Evolutionary conservation across 345 rosid species (phyloP), one percentile per base, ranked within the genome.

Genomic region (Eucalyptus camaldulensis): DNA sequence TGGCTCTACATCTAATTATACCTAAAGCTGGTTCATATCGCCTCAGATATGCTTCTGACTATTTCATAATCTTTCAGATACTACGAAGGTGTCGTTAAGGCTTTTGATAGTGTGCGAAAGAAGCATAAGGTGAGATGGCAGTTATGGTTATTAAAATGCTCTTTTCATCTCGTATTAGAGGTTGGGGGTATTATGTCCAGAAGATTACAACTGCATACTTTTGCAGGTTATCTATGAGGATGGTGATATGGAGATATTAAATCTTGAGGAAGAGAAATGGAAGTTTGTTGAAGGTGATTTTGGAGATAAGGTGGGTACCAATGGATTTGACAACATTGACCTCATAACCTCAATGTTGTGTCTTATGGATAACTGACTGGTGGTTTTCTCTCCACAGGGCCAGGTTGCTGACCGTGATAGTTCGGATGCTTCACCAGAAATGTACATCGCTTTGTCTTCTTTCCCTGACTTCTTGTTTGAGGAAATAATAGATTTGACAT

Each of bases 161-260:
- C 58, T 37, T 80, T 43, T 54, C 44, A 10, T 86, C 24, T 72
- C 69, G 44, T 43, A 4, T 80, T 19, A 89, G 62, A 67, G 19
- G 89, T 87, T 80, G 85, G 85, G 85, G 85, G 85, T 25, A 11
- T 76, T 76, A 40, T 76, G 83, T 76, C 83, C 83, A 40, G 85
- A 40, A 76, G 47, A 76, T 76, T 76, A 40, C 47, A 49, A 80
- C 85, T 85, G 87, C 7, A 49, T 87, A 88, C 86, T 76, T 87
- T 25, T 86, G 50, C 90, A 98, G 99, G 94, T 98, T 81, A 6
- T 69, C n/a, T 98, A 98, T 90, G 87, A 88, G 86, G 99, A 98
- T 85, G 99, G 99, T 17, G 99, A 98, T 65, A 85, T 88, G 90
- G 99, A 98, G 92, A 86, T 49, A 27, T 92, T 97, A 87, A 67